A percentile compares a stretch with the other conserved stretches of the same genome.
Evolutionary conservation across 345 rosid species (phyloP).

Genomic region (Hibiscus mutabilis): DNA sequence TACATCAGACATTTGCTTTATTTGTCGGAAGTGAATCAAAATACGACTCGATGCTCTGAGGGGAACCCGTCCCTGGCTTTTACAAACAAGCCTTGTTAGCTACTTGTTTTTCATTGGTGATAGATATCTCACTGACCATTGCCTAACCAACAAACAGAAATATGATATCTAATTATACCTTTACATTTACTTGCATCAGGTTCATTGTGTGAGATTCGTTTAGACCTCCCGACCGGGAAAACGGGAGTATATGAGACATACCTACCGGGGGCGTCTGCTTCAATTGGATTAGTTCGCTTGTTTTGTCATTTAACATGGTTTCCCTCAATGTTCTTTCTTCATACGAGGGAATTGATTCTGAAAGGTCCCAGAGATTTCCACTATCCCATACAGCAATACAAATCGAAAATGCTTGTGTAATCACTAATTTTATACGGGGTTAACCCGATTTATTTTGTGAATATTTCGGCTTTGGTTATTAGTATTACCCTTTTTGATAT

Average conservation of each 20-base stretch:
- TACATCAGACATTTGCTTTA: conserved; percentile 14
- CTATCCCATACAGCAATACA: conserved; percentile 71
- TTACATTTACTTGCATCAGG: conserved; percentile 18
- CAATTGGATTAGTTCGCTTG: conserved; percentile 24
- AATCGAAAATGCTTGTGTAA: conserved; percentile 78
- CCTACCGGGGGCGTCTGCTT: conserved; percentile 42
- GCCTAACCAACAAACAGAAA: conserved; percentile 8
- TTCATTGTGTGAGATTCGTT: conserved; percentile 16
- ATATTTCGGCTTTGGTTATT: no score
- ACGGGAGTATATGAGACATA: conserved; percentile 55
- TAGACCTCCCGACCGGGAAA: conserved; percentile 70
- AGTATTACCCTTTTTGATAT: no score
- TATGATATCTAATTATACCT: conserved; percentile 8
- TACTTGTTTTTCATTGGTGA: conserved; percentile 13
- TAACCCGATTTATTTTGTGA: no score
- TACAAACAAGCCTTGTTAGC: conserved; percentile 3
- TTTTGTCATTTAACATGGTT: conserved; percentile 22
- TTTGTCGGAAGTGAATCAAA: conserved; percentile 14
- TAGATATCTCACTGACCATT: conserved; percentile 1
- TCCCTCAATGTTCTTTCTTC: conserved; percentile 30
- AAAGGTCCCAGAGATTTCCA: conserved; percentile 23
- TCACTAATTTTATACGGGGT: no score
- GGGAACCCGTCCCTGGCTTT: conserved; percentile 2
- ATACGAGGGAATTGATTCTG: conserved; percentile 14
- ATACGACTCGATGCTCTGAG: conserved; percentile 11